Evolutionary conservation across 2,329 filamentous ascomycete species (phyloP).

Genomic region (Byssochlamys sp.): DNA sequence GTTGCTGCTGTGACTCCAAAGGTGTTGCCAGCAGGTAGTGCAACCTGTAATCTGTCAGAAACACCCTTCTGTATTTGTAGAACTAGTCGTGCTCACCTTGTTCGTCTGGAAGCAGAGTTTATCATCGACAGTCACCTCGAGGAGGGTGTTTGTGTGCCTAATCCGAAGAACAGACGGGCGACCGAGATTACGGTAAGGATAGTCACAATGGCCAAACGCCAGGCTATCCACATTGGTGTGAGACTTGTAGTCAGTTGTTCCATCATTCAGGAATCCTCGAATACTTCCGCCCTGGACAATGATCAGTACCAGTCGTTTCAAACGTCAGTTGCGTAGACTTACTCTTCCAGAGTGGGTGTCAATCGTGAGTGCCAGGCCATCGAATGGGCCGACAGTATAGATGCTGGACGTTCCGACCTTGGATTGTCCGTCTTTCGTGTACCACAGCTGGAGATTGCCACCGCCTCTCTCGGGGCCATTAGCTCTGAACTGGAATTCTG

Average conservation of each 20-base stretch:
- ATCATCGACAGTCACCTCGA: slow-evolving; percentile 74
- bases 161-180: slow-evolving; percentile 71
- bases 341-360: slow-evolving; percentile 68
- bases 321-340: slow-evolving; percentile 6
- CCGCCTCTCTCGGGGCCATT: slow-evolving; percentile 74
- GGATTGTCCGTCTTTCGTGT: slow-evolving; percentile 58
- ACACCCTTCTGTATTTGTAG: slow-evolving; percentile 1
- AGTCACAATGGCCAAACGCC: slow-evolving; percentile 87
- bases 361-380: slow-evolving; percentile 78
- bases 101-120: slow-evolving; percentile 71
- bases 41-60: slow-evolving; percentile 43
- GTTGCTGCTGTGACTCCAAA: slow-evolving; percentile 83
- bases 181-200: slow-evolving; percentile 83
- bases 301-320: slow-evolving; percentile 7
- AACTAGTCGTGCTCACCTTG: slow-evolving; percentile 35
- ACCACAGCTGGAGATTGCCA: slow-evolving; percentile 92
- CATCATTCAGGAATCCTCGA: slow-evolving; percentile 89
- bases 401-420: slow-evolving; percentile 64
- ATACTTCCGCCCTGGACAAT: slow-evolving; percentile 58
- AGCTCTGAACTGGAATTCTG: slow-evolving; percentile 77
- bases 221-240: slow-evolving; percentile 71
- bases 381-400: slow-evolving; percentile 75
- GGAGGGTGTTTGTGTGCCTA: slow-evolving; percentile 52
- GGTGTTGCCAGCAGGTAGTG: slow-evolving; percentile 68
- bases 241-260: slow-evolving; percentile 64